These are phyloP conservation scores for Cajanus cajan DNA, from an alignment of 306 rosid genomes.

Conservation along the genomic window DNA sequence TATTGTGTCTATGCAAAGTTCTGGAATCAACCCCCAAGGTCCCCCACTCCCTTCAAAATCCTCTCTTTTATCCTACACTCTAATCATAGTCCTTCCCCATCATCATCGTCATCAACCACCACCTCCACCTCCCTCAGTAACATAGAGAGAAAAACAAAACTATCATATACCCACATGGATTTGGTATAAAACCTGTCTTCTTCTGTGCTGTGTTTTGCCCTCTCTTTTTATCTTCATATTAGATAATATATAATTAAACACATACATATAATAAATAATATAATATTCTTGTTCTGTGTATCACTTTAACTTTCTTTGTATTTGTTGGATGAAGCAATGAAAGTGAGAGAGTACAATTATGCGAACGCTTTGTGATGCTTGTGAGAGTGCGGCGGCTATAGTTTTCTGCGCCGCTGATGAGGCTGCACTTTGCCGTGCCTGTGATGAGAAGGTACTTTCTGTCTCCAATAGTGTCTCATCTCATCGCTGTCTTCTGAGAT, in stretches of 20 bases:
- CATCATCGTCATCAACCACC: constrained; percentile 33
- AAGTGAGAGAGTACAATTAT: constrained; percentile 53
- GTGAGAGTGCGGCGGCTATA: constrained; percentile 94
- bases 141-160: constrained; percentile 24
- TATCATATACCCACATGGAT: constrained; percentile 38
- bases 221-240: not conserved
- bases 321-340: constrained; percentile 60
- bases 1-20: constrained; percentile 26
- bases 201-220: constrained; percentile 10
- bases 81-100: constrained; percentile 37
- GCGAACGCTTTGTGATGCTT: constrained; percentile 99
- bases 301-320: constrained; percentile 23
- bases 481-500: not conserved
- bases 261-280: not conserved
- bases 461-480: not conserved
- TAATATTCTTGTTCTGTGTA: not conserved
- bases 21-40: constrained; percentile 33
- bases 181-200: constrained; percentile 53
- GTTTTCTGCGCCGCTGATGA: constrained; percentile 99
- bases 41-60: constrained; percentile 22
- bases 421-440: constrained; percentile 92
- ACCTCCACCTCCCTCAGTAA: constrained; percentile 1
- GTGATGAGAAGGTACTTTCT: constrained; percentile 73
- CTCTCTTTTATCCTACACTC: constrained; percentile 20
- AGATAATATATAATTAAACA: not conserved